Evolutionary conservation across 2,329 filamentous ascomycete genomes (phyloP).

Genomic region (Alternaria gaisen): DNA sequence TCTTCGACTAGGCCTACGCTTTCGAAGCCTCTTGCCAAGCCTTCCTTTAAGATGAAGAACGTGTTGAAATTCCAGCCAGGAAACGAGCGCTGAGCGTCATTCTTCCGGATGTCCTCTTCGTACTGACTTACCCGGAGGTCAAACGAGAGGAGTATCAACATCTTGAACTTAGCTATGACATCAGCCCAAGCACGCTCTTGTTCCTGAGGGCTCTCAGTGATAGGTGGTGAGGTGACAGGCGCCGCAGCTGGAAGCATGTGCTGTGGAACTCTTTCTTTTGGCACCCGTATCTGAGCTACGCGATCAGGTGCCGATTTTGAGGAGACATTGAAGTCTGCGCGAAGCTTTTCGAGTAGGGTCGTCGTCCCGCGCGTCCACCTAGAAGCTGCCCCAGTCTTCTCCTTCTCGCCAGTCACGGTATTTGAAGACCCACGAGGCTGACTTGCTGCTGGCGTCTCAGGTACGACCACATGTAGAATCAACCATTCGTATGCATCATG

Average conservation of each 20-base stretch:
- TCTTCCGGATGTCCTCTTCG: slow-evolving; percentile 95
- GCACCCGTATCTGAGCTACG: slow-evolving; percentile 84
- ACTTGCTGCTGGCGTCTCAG: slow-evolving; percentile 81
- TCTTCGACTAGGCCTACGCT: slow-evolving; percentile 96
- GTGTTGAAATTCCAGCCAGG: slow-evolving; percentile 99
- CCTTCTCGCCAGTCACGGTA: slow-evolving; percentile 64
- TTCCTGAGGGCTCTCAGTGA: slow-evolving; percentile 75
- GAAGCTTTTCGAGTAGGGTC: slow-evolving; percentile 87
- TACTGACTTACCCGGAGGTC: slow-evolving; percentile 91
- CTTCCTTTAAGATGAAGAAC: slow-evolving; percentile 97
- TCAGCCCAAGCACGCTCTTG: slow-evolving; percentile 84
- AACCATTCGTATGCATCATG: slow-evolving; percentile 98
- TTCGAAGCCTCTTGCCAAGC: slow-evolving; percentile 90
- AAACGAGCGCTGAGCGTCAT: slow-evolving; percentile 83
- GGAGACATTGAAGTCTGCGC: slow-evolving; percentile 85
- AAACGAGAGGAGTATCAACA: slow-evolving; percentile 86
- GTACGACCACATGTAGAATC: slow-evolving; percentile 89
- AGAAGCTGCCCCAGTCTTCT: slow-evolving; percentile 71
- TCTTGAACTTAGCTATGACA: slow-evolving; percentile 85
- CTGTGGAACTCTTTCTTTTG: slow-evolving; percentile 57
- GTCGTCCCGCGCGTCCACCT: slow-evolving; percentile 82
- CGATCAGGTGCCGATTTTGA: slow-evolving; percentile 78
- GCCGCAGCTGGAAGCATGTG: slow-evolving; percentile 56
- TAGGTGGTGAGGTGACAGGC: slow-evolving; percentile 44
- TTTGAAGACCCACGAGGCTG: slow-evolving; percentile 71